Evolutionary conservation across 768 basidiomycete species (phyloP).

Genomic region (Hebeloma cylindrosporum): DNA sequence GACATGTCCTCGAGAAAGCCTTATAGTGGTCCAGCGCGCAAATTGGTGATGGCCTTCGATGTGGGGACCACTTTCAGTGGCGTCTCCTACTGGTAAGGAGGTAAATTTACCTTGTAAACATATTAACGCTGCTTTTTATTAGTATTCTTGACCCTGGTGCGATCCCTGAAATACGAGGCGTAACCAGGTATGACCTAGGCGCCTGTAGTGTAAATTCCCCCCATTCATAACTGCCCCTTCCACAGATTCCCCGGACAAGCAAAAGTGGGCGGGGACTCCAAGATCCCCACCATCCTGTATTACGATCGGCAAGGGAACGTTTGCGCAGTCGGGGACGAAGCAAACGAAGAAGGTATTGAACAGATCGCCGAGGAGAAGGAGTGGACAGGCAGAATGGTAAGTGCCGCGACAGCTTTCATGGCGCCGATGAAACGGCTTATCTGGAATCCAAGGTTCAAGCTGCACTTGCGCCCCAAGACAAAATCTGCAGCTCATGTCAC

Average conservation of each 20-base stretch:
- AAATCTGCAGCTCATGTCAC: conserved; percentile 1
- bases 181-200: conserved; percentile 23
- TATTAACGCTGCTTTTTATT: neutral
- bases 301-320: conserved; percentile 39
- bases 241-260: conserved; percentile 48
- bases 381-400: conserved; percentile 45
- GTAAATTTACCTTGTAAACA: neutral
- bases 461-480: conserved; percentile 32
- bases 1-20: conserved; percentile 7
- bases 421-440: too few species aligned
- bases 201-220: too few species aligned
- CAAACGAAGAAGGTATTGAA: conserved; percentile 33
- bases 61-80: conserved; percentile 17
- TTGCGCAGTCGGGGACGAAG: conserved; percentile 44
- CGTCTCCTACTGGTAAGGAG: conserved; percentile 13
- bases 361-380: conserved; percentile 40
- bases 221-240: too few species aligned
- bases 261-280: conserved; percentile 37
- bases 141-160: conserved; percentile 24
- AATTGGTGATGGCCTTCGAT: conserved; percentile 13
- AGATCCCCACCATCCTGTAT: conserved; percentile 46
- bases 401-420: too few species aligned
- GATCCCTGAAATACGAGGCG: conserved; percentile 22
- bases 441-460: conserved; percentile 39
- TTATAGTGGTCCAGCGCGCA: conserved; percentile 12